phyloP scores from a whole-genome alignment of 164 flowering plant species.

The Magnolia changhungtana region DNA sequence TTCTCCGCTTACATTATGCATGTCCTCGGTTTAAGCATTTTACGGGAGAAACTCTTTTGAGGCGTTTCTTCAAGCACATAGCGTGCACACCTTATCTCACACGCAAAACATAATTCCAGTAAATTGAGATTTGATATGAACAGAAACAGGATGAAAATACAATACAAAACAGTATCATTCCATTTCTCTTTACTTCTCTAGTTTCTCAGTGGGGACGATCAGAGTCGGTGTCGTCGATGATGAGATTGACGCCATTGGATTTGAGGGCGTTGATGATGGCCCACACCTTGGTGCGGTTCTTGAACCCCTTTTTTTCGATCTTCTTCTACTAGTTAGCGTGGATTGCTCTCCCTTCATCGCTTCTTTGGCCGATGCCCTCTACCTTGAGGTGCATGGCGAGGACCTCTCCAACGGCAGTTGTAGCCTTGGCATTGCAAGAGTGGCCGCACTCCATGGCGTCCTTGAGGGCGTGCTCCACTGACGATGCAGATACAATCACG shows the following conservation, averaged over 20 bases:
- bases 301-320: slow-evolving; percentile 74
- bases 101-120: neutral
- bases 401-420: slow-evolving; percentile 80
- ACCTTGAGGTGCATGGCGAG: slow-evolving; percentile 90
- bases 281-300: slow-evolving; percentile 74
- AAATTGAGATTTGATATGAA: too few relatives aligned
- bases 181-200: too few relatives aligned
- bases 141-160: too few relatives aligned
- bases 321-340: slow-evolving; percentile 70
- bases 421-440: slow-evolving; percentile 91
- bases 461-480: slow-evolving; percentile 84
- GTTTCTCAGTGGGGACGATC: neutral
- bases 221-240: slow-evolving; percentile 45
- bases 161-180: too few relatives aligned
- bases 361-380: slow-evolving; percentile 59
- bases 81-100: neutral
- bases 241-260: slow-evolving; percentile 62
- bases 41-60: neutral
- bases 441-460: slow-evolving; percentile 65
- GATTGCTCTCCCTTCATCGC: slow-evolving; percentile 64
- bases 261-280: slow-evolving; percentile 78
- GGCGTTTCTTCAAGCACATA: slow-evolving; percentile 10
- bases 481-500: slow-evolving; percentile 76
- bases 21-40: too few relatives aligned
- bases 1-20: too few relatives aligned